Evolutionary conservation across 768 basidiomycete species (phyloP).

Genomic region (Heimioporus sp.): DNA sequence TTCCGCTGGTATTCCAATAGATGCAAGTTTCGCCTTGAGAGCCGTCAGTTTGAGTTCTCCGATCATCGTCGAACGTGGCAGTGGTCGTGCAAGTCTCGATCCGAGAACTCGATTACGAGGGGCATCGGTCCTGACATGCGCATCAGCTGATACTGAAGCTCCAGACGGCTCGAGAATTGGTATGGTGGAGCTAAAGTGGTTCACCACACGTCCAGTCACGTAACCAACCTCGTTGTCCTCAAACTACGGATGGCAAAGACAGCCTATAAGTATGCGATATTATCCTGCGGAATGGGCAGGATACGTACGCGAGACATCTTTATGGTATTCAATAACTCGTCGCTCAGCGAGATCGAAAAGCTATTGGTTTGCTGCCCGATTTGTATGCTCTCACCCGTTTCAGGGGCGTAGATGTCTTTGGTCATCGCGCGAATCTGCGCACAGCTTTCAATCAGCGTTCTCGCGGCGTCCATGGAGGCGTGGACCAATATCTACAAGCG

Average conservation of each 20-base stretch:
- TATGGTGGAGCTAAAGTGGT: constrained; percentile 83
- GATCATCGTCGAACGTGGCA: constrained; percentile 94
- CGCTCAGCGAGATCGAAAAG: constrained; percentile 92
- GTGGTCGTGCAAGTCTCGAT: constrained; percentile 58
- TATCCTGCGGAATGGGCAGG: neutral
- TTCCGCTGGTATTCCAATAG: constrained; percentile 82
- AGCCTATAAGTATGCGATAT: constrained; percentile 4
- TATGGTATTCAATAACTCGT: constrained; percentile 75
- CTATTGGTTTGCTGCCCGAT: constrained; percentile 96
- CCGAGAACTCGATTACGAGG: constrained; percentile 50
- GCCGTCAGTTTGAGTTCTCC: constrained; percentile 93
- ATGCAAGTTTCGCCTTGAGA: constrained; percentile 76
- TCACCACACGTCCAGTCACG: constrained; percentile 83
- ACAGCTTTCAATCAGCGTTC: constrained; percentile 76
- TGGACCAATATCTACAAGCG: constrained; percentile 79
- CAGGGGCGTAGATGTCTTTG: constrained; percentile 84
- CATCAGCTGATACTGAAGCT: constrained; percentile 27
- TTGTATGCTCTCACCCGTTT: constrained; percentile 70
- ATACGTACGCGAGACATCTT: constrained; percentile 82
- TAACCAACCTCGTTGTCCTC: constrained; percentile 97
- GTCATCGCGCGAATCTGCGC: constrained; percentile 86
- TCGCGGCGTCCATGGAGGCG: constrained; percentile 63
- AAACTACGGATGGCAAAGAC: constrained; percentile 51
- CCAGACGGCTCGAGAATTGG: constrained; percentile 78
- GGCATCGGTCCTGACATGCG: constrained; percentile 20